Percentiles rank a stretch among this genome's conserved stretches.
phyloP scores from a whole-genome alignment of 768 basidiomycete species.

The Tricholoma terreum region DNA sequence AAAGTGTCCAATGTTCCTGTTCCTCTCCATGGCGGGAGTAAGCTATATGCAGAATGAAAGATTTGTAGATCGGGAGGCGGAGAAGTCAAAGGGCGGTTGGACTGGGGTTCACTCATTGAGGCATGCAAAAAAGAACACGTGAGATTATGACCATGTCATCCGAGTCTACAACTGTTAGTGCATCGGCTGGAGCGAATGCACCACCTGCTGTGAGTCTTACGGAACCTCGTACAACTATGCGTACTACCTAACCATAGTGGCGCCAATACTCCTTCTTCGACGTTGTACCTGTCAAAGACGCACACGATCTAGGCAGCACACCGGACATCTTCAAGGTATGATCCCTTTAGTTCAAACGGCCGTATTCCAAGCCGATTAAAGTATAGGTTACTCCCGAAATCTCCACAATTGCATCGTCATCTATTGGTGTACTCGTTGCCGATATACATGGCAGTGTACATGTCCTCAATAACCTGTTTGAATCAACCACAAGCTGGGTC shows the following conservation, averaged over 20 bases:
- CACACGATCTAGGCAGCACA: slow-evolving; percentile 67
- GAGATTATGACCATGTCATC: slow-evolving; percentile 12
- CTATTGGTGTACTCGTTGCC: slow-evolving; percentile 69
- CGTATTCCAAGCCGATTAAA: neutral
- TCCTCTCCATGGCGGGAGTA: too few species aligned
- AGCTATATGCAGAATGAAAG: too few species aligned
- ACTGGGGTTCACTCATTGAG: too few species aligned
- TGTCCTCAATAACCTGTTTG: slow-evolving; percentile 71
- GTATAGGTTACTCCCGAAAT: slow-evolving; percentile 65
- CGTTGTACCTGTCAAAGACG: slow-evolving; percentile 69
- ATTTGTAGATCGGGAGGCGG: too few species aligned
- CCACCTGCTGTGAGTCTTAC: slow-evolving; percentile 32
- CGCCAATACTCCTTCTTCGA: slow-evolving; percentile 92
- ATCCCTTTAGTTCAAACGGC: neutral
- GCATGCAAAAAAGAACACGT: too few species aligned
- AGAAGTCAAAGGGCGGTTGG: too few species aligned
- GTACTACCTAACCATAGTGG: slow-evolving; percentile 47
- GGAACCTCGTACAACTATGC: neutral
- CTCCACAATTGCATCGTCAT: slow-evolving; percentile 62
- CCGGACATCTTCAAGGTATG: slow-evolving; percentile 79
- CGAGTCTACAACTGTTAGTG: slow-evolving; percentile 23
- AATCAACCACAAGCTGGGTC: slow-evolving; percentile 69
- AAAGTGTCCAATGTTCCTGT: too few species aligned
- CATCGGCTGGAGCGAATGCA: slow-evolving; percentile 21
- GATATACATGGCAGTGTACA: slow-evolving; percentile 86